Conservation (phyloP, 2,329 filamentous ascomycete species). For the Sarocladiaceae sp. region DNA sequence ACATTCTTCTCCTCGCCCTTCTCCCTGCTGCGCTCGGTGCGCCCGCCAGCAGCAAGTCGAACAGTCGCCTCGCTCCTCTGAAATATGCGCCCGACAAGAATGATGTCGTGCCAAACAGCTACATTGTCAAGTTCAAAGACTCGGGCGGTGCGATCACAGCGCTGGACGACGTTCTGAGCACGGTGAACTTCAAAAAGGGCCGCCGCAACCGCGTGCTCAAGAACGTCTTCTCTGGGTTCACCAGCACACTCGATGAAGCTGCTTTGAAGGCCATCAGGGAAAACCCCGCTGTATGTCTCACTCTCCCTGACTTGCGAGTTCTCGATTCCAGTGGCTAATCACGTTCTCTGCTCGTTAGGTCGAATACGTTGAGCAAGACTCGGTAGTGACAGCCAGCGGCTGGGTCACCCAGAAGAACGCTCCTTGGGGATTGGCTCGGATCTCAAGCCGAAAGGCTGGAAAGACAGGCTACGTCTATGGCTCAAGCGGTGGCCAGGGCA, state of each 20-base stretch:
- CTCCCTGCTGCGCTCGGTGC: too few species aligned
- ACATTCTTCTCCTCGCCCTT: too few species aligned
- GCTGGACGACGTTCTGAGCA: slow-evolving; percentile 12
- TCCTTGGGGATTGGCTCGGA: background rate
- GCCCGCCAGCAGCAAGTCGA: too few species aligned
- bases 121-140: slow-evolving; percentile 19
- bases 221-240: slow-evolving; percentile 13
- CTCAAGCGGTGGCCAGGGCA: background rate
- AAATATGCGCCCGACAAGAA: slow-evolving; percentile 11
- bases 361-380: slow-evolving; percentile 32
- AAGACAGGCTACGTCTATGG: background rate
- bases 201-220: slow-evolving; percentile 14
- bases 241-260: slow-evolving; percentile 12
- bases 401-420: slow-evolving; percentile 21
- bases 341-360: slow-evolving; percentile 18
- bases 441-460: background rate
- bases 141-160: slow-evolving; percentile 10
- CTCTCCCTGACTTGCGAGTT: background rate
- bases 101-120: slow-evolving; percentile 16
- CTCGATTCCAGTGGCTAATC: background rate
- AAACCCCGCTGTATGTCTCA: slow-evolving; percentile 13
- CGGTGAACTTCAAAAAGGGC: slow-evolving; percentile 12
- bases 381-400: slow-evolving; percentile 16
- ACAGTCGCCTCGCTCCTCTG: slow-evolving; percentile 16
- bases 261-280: slow-evolving; percentile 13